Conservation (phyloP, 257 asterid genomes). For the Fraxinus excelsior region DNA sequence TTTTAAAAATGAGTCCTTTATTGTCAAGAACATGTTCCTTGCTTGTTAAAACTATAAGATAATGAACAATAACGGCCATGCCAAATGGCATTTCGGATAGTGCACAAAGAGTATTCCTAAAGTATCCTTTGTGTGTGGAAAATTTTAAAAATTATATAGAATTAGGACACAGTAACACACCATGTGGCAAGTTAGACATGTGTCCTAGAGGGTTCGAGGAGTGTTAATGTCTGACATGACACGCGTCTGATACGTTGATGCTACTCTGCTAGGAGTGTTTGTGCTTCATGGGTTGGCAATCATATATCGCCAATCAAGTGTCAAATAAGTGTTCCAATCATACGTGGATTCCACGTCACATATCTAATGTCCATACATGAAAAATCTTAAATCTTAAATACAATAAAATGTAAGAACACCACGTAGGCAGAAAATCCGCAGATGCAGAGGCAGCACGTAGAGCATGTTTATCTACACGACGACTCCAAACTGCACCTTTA, state of each 20-base stretch:
- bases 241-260: no score
- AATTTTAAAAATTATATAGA: no score
- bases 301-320: no score
- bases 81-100: background rate
- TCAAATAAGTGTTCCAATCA: background rate
- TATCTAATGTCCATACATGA: background rate
- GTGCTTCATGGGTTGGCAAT: background rate
- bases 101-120: background rate
- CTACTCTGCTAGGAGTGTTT: background rate
- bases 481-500: slow-evolving; percentile 98
- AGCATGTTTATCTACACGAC: slow-evolving; percentile 84
- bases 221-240: no score
- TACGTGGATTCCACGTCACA: no score
- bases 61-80: background rate
- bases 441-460: slow-evolving; percentile 95
- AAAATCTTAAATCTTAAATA: no score
- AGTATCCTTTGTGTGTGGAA: no score
- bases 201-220: no score
- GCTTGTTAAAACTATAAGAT: background rate
- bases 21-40: background rate
- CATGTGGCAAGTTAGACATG: background rate
- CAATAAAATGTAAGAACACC: background rate
- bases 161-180: background rate
- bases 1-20: background rate
- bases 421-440: slow-evolving; percentile 97